These are phyloP conservation scores for Mycena pura DNA, from an alignment of 768 basidiomycete species.

Conservation along the genomic window DNA sequence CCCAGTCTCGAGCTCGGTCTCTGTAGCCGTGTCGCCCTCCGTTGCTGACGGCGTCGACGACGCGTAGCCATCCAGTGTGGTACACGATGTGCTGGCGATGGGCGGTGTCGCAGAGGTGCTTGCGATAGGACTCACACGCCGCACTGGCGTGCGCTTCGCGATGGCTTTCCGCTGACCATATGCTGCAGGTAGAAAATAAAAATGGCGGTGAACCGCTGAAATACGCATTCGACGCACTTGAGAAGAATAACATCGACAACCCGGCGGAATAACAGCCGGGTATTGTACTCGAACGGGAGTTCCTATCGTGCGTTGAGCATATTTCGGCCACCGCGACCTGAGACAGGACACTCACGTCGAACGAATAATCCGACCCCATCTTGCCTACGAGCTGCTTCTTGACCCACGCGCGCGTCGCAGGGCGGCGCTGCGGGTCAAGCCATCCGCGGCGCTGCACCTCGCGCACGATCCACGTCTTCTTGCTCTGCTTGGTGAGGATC, in stretches of 20 bases:
- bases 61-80: conserved; percentile 36
- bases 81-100: conserved; percentile 26
- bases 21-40: conserved; percentile 77
- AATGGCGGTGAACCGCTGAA: not conserved
- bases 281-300: conserved; percentile 92
- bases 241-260: conserved; percentile 95
- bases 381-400: conserved; percentile 84
- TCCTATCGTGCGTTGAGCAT: conserved; percentile 53
- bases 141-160: no score
- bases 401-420: no score
- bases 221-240: conserved; percentile 49
- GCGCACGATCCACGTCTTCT: no score
- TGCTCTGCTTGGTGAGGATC: no score
- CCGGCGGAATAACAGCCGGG: conserved; percentile 96
- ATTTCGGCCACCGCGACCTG: not conserved
- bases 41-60: conserved; percentile 70
- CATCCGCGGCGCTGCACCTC: no score
- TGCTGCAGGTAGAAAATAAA: conserved; percentile 53
- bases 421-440: no score
- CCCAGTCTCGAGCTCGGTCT: conserved; percentile 72
- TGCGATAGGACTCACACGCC: conserved; percentile 22
- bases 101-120: conserved; percentile 22
- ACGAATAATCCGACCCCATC: conserved; percentile 98
- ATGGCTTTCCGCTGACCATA: conserved; percentile 94
- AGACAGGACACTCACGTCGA: conserved; percentile 67